Evolutionary conservation across 192 early-diverging fungal genomes (phyloP), one percentile per base, ranked within the genome.

Genomic region (Podila minutissima): DNA sequence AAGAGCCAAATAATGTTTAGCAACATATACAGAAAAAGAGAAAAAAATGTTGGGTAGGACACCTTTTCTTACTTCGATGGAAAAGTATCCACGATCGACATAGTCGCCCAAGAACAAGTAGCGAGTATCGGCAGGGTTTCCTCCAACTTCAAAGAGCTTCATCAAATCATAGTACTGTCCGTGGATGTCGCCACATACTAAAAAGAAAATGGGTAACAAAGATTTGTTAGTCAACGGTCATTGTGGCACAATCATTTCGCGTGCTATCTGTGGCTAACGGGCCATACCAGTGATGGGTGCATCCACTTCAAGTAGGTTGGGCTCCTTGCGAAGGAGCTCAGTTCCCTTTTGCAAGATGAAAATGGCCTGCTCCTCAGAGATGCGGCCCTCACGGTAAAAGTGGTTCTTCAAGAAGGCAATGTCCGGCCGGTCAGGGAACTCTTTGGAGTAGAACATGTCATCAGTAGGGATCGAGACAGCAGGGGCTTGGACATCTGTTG

Each of bases 81-180:
- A 96, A 75, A 97, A 99, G 77, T 99, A 99, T 22, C 97, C 97
- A 72, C 97, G 88, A 81, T 97, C 97, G 8, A 99, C 97, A 84
- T 97, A 98, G 81, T 98, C 97, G 35, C 97, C 97, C 67, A 98
- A 78, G 67, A 98, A 98, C 26, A 98, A 87, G 74, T 98, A 98
- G 31, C 93, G 86, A 4, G 97, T 98, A 33, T 89, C 91, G 2
- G 91, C 93, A 20, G 96, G 96, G 81, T 95, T 92, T 55, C 97
- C 97, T 49, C 97, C 97, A 10, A 99, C 96, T 76, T 98, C 96
- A 86, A 99, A 97, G 31, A 99, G 89, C 83, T 99, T 98, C 95
- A 99, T 94, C 75, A 99, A 84, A 83, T 99, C 97, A 81, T 92
- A 99, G 76, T 92, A 99, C 74, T 99, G 97, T n/a, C 97, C 97